Base-by-base conservation (phyloP, 495 filamentous ascomycete genomes). In the Cudoniella acicularis region DNA sequence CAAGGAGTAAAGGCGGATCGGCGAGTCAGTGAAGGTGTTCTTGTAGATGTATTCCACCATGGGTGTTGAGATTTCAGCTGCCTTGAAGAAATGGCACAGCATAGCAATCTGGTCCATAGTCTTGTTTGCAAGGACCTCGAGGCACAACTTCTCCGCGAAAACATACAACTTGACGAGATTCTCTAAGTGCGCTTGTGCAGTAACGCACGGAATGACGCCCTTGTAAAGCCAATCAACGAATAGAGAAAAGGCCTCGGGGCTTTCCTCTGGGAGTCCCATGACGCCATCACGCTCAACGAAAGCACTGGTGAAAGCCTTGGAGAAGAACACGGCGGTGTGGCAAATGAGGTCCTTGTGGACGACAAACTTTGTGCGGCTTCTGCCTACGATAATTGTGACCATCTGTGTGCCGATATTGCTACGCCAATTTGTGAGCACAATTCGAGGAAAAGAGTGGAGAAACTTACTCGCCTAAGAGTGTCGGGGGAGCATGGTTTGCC, bases 271-370 rank as follows among this genome's bases (percentile, higher is more conserved):
- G 6, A 46, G 43, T 13, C 27, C 11, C 1, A 36, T 20, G 2
- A 30, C 18, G 2, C 26, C 30, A 43, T 30, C 17, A 11, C 18
- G 17, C 24, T 54, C 52, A 1, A 30, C 18, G 24, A 54, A 54
- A 0, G 18, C 27, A 1, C 52, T 18, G 11, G 25, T 54, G n/a
- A 54, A 54, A 17, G 52, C 52, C 13, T 43, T 43, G 2, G 25
- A 11, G 36, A 54, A 54, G 17, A 42, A 54, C 9, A 42, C 52
- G 2, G 52, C 36, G 3, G 52, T 17, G 2, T 6, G 9, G 36
- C 52, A 54, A 17, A 54, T 42, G n/a, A 54, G 27, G n/a, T 54
- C 2, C 52, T 54, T 41, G 36, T 54, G 52, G 10, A 54, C 26
- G 3, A 41, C 10, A n/a, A 56, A 56, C 24, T 56, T 22, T 3